Evolutionary conservation across 257 asterid genomes (phyloP).

Genomic region (Gentiana straminea): DNA sequence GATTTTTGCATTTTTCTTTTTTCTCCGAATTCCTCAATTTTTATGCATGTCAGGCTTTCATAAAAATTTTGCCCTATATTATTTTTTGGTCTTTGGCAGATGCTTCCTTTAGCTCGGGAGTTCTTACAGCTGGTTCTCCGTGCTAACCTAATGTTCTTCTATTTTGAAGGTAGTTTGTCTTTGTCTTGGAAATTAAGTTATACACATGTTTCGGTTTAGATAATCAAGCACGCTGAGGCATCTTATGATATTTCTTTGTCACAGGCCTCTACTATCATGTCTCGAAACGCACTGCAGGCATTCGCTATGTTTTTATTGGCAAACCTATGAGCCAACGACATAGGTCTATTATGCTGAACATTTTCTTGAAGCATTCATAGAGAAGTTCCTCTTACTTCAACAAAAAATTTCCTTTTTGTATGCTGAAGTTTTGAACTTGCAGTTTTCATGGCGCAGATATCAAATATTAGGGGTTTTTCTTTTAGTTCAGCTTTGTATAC

Average conservation of each 20-base stretch:
- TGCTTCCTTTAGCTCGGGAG: constrained; percentile 75
- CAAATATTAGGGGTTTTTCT: constrained; percentile 97
- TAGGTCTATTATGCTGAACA: constrained; percentile 31
- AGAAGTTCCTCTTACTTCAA: constrained; percentile 4
- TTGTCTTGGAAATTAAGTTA: constrained; percentile 5
- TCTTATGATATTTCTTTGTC: constrained; percentile 11
- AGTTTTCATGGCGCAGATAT: constrained; percentile 48
- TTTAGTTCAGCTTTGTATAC: constrained; percentile 80
- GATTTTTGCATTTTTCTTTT: not conserved
- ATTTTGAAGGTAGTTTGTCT: constrained; percentile 73
- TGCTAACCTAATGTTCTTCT: constrained; percentile 92
- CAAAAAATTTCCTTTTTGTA: not conserved
- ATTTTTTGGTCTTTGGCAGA: constrained; percentile 21
- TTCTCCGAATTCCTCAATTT: constrained; percentile 3
- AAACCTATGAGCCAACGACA: constrained; percentile 85
- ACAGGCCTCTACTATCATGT: constrained; percentile 88
- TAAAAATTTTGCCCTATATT: no score
- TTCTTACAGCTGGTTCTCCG: constrained; percentile 70
- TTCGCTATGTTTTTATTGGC: constrained; percentile 88
- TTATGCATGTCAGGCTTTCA: not conserved
- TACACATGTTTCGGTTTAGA: constrained; percentile 2
- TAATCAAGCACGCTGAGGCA: constrained; percentile 5
- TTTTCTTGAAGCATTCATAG: not conserved
- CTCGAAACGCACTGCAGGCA: constrained; percentile 88
- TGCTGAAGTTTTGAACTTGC: not conserved